Evolutionary conservation across 108 stramenopile genomes (phyloP).

Genomic region (Nitzschia sp.): DNA sequence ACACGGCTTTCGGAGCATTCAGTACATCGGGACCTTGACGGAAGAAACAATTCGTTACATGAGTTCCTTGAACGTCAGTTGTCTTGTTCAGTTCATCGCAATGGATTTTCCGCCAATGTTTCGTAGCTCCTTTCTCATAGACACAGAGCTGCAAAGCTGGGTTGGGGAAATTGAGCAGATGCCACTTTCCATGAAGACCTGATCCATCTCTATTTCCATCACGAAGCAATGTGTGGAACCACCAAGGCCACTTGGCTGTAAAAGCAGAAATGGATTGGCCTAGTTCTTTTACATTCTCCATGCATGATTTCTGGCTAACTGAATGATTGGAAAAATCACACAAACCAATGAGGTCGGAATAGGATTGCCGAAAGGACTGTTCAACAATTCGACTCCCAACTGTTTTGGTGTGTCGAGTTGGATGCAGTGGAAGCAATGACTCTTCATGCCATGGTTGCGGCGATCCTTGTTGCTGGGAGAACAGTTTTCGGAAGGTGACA

Average conservation of each 20-base stretch:
- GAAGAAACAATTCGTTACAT: neutral
- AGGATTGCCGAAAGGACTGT: neutral
- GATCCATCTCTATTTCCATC: slow-evolving; percentile 18
- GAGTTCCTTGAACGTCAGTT: neutral
- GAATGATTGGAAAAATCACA: neutral
- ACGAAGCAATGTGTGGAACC: slow-evolving; percentile 57
- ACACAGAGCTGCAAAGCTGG: slow-evolving; percentile 47
- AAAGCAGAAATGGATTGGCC: neutral
- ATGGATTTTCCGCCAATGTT: slow-evolving; percentile 32
- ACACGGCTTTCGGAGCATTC: slow-evolving; percentile 39
- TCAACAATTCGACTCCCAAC: neutral
- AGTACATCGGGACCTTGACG: neutral
- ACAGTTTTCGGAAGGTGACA: no score
- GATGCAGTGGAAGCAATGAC: no score
- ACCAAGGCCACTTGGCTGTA: slow-evolving; percentile 41
- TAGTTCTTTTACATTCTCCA: neutral
- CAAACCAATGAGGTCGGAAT: neutral
- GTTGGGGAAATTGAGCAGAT: slow-evolving; percentile 37
- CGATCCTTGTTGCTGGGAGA: no score
- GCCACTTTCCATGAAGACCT: slow-evolving; percentile 47
- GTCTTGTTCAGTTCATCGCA: slow-evolving; percentile 8
- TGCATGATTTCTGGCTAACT: neutral
- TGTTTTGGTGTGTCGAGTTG: no score
- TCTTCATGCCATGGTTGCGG: no score
- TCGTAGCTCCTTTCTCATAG: slow-evolving; percentile 46